Base-by-base conservation (phyloP, 257 asterid genomes). In the Nicotiana tomentosiformis region DNA sequence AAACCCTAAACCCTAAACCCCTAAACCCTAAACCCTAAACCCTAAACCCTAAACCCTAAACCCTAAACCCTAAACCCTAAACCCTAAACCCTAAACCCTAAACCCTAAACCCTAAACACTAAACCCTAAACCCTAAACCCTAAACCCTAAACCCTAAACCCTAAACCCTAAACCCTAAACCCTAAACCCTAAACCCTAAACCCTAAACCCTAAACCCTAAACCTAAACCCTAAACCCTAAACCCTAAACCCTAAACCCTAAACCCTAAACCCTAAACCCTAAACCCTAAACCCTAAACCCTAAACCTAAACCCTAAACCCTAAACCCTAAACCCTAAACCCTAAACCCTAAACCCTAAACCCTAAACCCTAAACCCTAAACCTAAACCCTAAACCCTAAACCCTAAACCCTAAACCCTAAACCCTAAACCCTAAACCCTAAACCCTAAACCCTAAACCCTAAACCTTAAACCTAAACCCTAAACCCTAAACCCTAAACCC, bases 331-430 rank as follows among this genome's bases (percentile, higher is more conserved):
- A 74, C 81, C 85, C 82, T 58, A 82, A 82, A 57, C 85, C 85
- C 82, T 58, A 82, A 72, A n/a, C 85, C 85, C 82, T 70, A 82
- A 82, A 72, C 85, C 85, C 77, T 57, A 82, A 82, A 58, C 85
- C 85, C 74, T 56, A 74, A 60, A 74, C 82, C 60, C n/a, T 8
- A 35, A 82, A 74, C 72, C 85, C 74, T 26, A 35, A 74, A 74
- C 85, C 60, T 37, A 74, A 72, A 37, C 79, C 81, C 66, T 49
- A 77, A 77, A 51, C 81, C 81, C 61, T 43, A 77, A 77, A 17
- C 83, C 69, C 72, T 55, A 57, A 57, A 26, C 70, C 55, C 23
- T 55, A 56, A 29, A 30, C 6, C 82, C 69, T 33, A n/a, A 57
- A 57, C 43, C 82, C 70, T 30, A 43, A 77, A 77, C 81, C 81